These are phyloP conservation scores for Prunus mongolica DNA, from an alignment of 306 rosid genomes.

Conservation along the genomic window DNA sequence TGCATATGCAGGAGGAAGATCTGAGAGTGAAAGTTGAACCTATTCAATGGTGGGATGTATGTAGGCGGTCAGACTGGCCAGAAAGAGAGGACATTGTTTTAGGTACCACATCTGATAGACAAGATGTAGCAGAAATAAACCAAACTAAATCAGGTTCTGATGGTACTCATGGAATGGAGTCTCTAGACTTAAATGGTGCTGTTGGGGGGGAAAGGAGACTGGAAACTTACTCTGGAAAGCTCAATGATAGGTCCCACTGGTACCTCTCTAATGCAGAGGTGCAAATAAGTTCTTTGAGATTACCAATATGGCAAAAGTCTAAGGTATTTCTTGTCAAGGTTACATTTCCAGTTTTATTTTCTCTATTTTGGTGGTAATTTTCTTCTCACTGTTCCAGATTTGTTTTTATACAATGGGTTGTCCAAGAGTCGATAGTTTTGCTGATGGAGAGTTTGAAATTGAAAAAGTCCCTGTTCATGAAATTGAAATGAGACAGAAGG, in stretches of 20 bases:
- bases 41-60: conserved; percentile 93
- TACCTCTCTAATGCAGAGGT: conserved; percentile 86
- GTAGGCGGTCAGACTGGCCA: conserved; percentile 82
- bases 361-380: conserved; percentile 11
- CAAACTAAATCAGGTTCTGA: conserved; percentile 42
- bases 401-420: conserved; percentile 49
- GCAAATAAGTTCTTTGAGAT: conserved; percentile 63
- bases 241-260: conserved; percentile 58
- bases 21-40: conserved; percentile 88
- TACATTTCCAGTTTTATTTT: conserved; percentile 14
- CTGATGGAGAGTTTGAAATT: conserved; percentile 70
- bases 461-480: conserved; percentile 65
- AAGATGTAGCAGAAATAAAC: conserved; percentile 35
- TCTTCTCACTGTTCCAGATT: conserved; percentile 40
- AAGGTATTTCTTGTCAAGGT: conserved; percentile 46
- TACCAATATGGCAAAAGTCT: conserved; percentile 78
- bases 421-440: conserved; percentile 31
- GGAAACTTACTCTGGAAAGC: conserved; percentile 30
- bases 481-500: conserved; percentile 72
- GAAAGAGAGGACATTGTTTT: conserved; percentile 58
- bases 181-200: conserved; percentile 28
- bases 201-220: conserved; percentile 27
- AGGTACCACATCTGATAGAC: conserved; percentile 41
- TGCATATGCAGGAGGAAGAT: conserved; percentile 69
- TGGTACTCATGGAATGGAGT: conserved; percentile 36